phyloP scores from a whole-genome alignment of 108 stramenopile species.

The Skeletonema menzelii region DNA sequence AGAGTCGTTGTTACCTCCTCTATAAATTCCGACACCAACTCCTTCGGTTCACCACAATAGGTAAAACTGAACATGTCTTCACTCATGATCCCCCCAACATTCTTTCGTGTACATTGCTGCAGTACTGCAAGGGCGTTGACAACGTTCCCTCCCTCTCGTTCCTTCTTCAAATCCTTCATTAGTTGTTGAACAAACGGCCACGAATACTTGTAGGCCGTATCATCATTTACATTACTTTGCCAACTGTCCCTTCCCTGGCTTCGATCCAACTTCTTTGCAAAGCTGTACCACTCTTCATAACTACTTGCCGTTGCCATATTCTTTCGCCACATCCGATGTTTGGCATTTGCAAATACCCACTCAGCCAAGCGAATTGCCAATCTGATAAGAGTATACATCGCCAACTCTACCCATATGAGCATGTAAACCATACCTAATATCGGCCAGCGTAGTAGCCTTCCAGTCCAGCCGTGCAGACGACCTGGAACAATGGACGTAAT shows the following conservation, averaged over 20 bases:
- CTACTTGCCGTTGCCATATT: slow-evolving; percentile 54
- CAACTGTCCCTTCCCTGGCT: slow-evolving; percentile 77
- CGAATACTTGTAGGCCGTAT: slow-evolving; percentile 71
- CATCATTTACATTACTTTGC: slow-evolving; percentile 55
- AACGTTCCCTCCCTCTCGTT: slow-evolving; percentile 54
- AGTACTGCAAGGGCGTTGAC: slow-evolving; percentile 72
- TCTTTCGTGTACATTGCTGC: slow-evolving; percentile 88
- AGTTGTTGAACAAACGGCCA: slow-evolving; percentile 82
- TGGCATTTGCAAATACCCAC: slow-evolving; percentile 64
- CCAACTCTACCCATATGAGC: slow-evolving; percentile 68
- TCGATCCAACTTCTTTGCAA: slow-evolving; percentile 65
- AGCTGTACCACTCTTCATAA: slow-evolving; percentile 77
- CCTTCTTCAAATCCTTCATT: slow-evolving; percentile 60
- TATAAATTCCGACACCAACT: slow-evolving; percentile 74
- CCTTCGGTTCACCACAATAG: slow-evolving; percentile 85
- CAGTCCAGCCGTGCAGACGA: slow-evolving; percentile 65
- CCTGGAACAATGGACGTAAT: slow-evolving; percentile 72
- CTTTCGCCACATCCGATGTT: slow-evolving; percentile 63
- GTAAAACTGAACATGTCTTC: slow-evolving; percentile 81
- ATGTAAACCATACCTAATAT: slow-evolving; percentile 72
- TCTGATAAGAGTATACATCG: slow-evolving; percentile 72
- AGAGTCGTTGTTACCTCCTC: slow-evolving; percentile 73
- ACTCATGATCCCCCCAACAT: slow-evolving; percentile 92
- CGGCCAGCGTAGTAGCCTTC: slow-evolving; percentile 77
- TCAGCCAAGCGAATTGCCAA: slow-evolving; percentile 67